Evolutionary conservation across 1,284 basidiomycete genomes (phyloP), one percentile per base, ranked within the genome.

Genomic region (Melampsora americana): DNA sequence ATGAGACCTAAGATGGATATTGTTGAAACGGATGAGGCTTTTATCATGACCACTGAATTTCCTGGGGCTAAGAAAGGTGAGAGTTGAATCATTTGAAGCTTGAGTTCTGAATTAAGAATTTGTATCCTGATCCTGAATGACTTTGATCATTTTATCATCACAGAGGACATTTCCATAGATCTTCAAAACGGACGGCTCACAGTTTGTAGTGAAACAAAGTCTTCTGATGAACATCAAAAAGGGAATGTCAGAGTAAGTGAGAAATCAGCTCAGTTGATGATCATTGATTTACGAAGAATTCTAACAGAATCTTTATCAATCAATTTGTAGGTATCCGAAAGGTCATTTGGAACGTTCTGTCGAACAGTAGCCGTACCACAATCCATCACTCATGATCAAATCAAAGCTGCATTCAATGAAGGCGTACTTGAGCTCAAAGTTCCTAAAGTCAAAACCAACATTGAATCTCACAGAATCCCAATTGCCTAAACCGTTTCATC

Each of bases 91-190:
- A 1, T 48, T 50, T 48, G 32, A 28, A 1, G 42, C 23, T 35
- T 62, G 30, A 1, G 32, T 39, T 35, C 23, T 62, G 30, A 1
- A 62, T 39, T 35, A 35, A 26, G 7, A 5, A 12, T 42, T 42
- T 11, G 3, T 62, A 5, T 7, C 61, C 26, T 35, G 5, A 35
- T 60, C 28, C 20, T 35, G 23, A 14, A 39, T 62, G 9, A 32
- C 23, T 14, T 59, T 14, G 3, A 46, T 66, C 61, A 53, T 66
- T 39, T 11, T 0, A n/a, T 32, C 9, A 6, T 26, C 6, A 5
- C 23, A 74, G 72, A 74, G 72, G 72, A 74, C 30, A 74, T 74
- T 26, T 66, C 72, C n/a, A n/a, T 74, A 12, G 72, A 74, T 5
- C 56, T 74, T 9, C 65, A 74, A 16, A 74, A 74, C 20, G 72